phyloP scores from a whole-genome alignment of 306 rosid genomes.

The Alnus glutinosa region DNA sequence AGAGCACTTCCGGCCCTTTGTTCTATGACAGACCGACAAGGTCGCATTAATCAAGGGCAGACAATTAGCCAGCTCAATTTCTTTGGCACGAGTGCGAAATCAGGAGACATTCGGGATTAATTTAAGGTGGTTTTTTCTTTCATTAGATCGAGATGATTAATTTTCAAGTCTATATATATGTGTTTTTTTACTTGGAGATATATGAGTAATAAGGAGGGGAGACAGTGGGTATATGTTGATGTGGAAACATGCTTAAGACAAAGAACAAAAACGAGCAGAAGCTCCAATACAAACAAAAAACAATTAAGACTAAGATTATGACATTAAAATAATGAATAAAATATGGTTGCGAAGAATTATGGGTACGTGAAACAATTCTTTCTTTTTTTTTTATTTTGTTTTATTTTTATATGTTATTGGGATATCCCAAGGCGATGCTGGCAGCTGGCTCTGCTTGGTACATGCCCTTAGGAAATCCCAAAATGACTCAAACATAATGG shows the following conservation, averaged over 20 bases:
- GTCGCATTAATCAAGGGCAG: conserved; percentile 66
- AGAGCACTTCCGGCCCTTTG: conserved; percentile 22
- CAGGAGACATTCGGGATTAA: conserved; percentile 49
- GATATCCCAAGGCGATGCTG: conserved; percentile 45
- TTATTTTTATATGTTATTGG: conserved; percentile 51
- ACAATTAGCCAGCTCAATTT: conserved; percentile 88
- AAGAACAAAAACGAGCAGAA: conserved; percentile 36
- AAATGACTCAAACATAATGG: conserved; percentile 19
- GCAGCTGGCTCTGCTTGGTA: conserved; percentile 11
- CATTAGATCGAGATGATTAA: conserved; percentile 15
- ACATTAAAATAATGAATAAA: conserved; percentile 7
- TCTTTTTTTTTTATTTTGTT: neutral
- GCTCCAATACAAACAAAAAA: conserved; percentile 6
- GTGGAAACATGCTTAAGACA: conserved; percentile 49
- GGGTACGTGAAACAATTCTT: conserved; percentile 37
- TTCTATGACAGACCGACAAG: conserved; percentile 53
- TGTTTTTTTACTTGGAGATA: conserved; percentile 8
- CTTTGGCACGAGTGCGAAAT: conserved; percentile 65
- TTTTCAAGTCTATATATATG: neutral
- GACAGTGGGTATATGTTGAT: conserved; percentile 50
- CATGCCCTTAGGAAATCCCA: conserved; percentile 29
- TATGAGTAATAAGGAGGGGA: conserved; percentile 34
- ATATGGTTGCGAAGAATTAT: conserved; percentile 15
- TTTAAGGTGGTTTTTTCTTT: conserved; percentile 25
- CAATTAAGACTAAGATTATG: conserved; percentile 16